These are phyloP conservation scores for Chrysoporthe puriensis DNA, from an alignment of 2,329 filamentous ascomycete genomes.

Conservation along the genomic window DNA sequence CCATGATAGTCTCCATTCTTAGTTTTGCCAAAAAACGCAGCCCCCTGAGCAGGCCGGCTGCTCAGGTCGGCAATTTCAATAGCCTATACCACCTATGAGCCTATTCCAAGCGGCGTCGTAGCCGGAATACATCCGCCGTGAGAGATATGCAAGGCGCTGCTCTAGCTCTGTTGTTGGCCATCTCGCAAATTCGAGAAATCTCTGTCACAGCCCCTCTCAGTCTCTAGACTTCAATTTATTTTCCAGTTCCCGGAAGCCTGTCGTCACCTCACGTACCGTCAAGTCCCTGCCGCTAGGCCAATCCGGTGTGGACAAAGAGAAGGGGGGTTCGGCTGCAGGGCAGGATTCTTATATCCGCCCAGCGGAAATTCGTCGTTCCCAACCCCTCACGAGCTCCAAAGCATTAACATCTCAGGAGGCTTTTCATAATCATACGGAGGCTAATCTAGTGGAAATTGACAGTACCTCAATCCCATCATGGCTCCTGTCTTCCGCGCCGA, in stretches of 20 bases:
- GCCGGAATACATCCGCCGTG: too few species aligned
- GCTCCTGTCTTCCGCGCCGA: conserved; percentile 19
- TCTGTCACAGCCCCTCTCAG: not conserved
- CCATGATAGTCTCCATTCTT: too few species aligned
- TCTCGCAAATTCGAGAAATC: too few species aligned
- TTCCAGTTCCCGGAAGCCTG: not conserved
- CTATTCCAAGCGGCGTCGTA: too few species aligned
- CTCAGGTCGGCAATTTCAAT: too few species aligned
- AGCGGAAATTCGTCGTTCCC: not conserved
- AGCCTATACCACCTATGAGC: too few species aligned
- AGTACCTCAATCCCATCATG: conserved; percentile 7
- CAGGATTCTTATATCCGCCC: not conserved
- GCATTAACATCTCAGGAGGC: too few species aligned
- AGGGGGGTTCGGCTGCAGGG: not conserved
- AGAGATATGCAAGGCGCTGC: too few species aligned
- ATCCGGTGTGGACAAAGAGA: not conserved
- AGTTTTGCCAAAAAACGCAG: too few species aligned
- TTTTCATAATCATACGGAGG: not conserved
- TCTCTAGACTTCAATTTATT: not conserved
- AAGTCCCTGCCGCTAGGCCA: not conserved
- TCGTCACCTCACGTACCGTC: not conserved
- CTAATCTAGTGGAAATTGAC: not conserved
- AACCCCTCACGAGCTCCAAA: not conserved
- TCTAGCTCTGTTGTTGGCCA: too few species aligned
- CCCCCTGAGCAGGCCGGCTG: too few species aligned